Percentiles rank a stretch among this genome's conserved stretches.
Conservation (phyloP, 257 asterid genomes). For the Ligustrum vulgare region DNA sequence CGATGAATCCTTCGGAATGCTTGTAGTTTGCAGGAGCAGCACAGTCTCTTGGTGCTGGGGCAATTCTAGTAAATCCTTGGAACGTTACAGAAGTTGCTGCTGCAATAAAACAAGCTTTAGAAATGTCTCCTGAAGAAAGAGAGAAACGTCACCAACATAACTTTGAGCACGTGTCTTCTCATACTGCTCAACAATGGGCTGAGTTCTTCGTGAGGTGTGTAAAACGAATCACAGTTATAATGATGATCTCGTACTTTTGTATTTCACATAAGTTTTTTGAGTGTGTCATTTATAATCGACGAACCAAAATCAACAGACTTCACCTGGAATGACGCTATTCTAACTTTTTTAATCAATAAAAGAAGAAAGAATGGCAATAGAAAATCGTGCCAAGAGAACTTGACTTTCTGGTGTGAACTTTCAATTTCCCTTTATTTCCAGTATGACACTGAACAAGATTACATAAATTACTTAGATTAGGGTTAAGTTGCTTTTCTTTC, state of each 20-base stretch:
- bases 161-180: slow-evolving; percentile 82
- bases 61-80: slow-evolving; percentile 98
- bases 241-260: not conserved
- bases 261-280: not conserved
- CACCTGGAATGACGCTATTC: not conserved
- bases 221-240: slow-evolving; percentile 16
- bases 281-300: not conserved
- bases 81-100: slow-evolving; percentile 84
- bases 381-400: not conserved
- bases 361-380: not conserved
- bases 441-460: not conserved
- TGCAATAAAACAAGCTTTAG: slow-evolving; percentile 64
- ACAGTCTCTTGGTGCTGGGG: slow-evolving; percentile 98
- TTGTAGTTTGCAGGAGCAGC: slow-evolving; percentile 99
- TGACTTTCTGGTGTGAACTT: not conserved
- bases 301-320: not conserved
- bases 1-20: slow-evolving; percentile 15
- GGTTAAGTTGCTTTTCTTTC: not conserved
- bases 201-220: slow-evolving; percentile 91
- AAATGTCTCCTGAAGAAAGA: slow-evolving; percentile 82
- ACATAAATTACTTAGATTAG: not conserved
- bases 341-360: not conserved
- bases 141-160: slow-evolving; percentile 91
- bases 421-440: not conserved
- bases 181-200: slow-evolving; percentile 99